A percentile compares a stretch with the other conserved stretches of the same genome.
These are phyloP conservation scores for Escallonia herrerae DNA, from an alignment of 129 eudicot species.

Conservation along the genomic window DNA sequence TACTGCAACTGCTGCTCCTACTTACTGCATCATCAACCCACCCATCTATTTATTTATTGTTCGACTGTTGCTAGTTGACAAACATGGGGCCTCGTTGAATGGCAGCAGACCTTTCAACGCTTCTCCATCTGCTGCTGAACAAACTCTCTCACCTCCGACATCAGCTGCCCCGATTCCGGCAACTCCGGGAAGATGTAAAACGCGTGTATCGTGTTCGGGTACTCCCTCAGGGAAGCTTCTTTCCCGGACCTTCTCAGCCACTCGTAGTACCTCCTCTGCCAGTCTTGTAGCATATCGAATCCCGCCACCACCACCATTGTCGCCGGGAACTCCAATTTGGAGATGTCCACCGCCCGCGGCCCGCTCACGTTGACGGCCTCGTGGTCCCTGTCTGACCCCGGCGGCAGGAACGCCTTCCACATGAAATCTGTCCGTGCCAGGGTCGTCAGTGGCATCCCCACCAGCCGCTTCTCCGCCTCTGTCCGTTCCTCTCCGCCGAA, in stretches of 20 bases:
- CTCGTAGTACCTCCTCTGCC: conserved; percentile 23
- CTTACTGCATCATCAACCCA: too few species aligned
- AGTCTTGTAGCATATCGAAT: conserved; percentile 15
- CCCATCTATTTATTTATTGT: too few species aligned
- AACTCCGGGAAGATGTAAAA: conserved; percentile 24
- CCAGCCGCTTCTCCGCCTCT: conserved; percentile 7
- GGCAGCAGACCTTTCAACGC: background rate
- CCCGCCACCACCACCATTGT: conserved; percentile 12
- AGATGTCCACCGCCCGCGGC: conserved; percentile 4
- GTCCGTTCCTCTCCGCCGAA: conserved; percentile 23
- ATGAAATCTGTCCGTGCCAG: conserved; percentile 17
- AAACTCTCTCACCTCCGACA: conserved; percentile 16
- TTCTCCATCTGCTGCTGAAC: conserved; percentile 4
- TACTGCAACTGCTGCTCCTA: too few species aligned
- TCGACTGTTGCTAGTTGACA: too few species aligned
- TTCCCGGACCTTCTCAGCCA: conserved; percentile 13
- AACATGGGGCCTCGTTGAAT: too few species aligned
- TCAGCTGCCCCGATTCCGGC: conserved; percentile 7
- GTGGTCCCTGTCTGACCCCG: conserved; percentile 11
- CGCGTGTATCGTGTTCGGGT: conserved; percentile 15
- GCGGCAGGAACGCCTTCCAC: conserved; percentile 19
- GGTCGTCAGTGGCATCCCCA: conserved; percentile 1
- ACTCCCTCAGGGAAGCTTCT: conserved; percentile 20
- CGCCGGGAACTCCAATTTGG: conserved; percentile 5
- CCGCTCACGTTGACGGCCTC: conserved; percentile 19